Evolutionary conservation across 179 eudicot species (phyloP), one percentile per base, ranked within the genome.

Genomic region (Spinacia oleracea): DNA sequence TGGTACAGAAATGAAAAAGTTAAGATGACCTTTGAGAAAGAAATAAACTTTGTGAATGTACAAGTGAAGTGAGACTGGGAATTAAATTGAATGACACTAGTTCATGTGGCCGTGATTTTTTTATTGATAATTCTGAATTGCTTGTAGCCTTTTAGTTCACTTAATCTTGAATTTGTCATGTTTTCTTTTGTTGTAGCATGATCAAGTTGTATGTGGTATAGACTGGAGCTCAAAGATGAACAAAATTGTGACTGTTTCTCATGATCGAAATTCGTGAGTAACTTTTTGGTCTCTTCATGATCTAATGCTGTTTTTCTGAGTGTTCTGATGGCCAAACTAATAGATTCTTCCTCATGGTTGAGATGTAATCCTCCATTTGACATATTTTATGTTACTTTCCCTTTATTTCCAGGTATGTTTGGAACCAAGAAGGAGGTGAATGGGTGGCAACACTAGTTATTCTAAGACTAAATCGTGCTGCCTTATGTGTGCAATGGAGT

Each of bases 391-490:
- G 2, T 59, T 16, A 29, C 43, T 53, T 50, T 23, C 53, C 51
- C 79, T 11, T 68, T 58, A 4, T 34, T 87, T 60, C 62, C 81
- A 95, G 98, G 85, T 96, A 96, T 83, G 99, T 96, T 82, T 96
- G 99, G 99, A 90, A 87, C 77, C 88, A 84, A 72, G 99, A 96
- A 89, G 89, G 85, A 40, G 81, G 88, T 77, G 96, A 89, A 64
- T 96, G 99, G 99, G 97, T 93, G 31, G 98, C 99, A 72, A 96
- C 97, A 56, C 92, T 96, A 79, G 99, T 96, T 82, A 96, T 96
- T 77, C 93, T 96, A 69, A 87, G 99, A 84, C 90, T 96, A 55
- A 96, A 96, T 71, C 97, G 99, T 72, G 99, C 99, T 73, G 99
- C 99, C 29, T 90, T 96, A 59, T 96, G 99, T 86, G 98, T 93